phyloP scores from a whole-genome alignment of 1,284 basidiomycete genomes.

The Veloboletus limbatus region DNA sequence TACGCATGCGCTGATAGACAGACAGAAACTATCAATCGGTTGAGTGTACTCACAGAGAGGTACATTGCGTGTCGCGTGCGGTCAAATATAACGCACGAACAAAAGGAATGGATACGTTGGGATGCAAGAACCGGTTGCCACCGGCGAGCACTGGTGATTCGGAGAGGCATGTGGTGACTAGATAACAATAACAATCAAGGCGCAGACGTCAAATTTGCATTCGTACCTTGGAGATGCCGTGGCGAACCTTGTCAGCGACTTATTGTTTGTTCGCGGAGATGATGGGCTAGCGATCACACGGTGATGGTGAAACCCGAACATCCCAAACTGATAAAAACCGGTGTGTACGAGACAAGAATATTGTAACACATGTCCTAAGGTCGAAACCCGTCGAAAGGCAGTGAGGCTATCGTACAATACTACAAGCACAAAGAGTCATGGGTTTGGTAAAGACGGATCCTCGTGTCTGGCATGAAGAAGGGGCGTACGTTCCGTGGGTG shows the following conservation, averaged over 20 bases:
- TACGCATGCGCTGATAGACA: constrained; percentile 6
- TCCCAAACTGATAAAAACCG: constrained; percentile 20
- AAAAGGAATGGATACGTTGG: constrained; percentile 25
- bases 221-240: constrained; percentile 28
- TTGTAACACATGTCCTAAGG: constrained; percentile 13
- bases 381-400: constrained; percentile 3
- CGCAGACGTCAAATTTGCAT: constrained; percentile 20
- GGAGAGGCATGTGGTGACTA: constrained; percentile 7
- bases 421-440: constrained; percentile 22
- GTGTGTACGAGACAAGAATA: constrained; percentile 8
- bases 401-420: constrained; percentile 29
- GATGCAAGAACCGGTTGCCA: constrained; percentile 16
- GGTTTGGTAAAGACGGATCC: constrained; percentile 13
- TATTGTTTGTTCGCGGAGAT: constrained; percentile 26
- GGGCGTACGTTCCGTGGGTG: constrained; percentile 38
- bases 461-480: constrained; percentile 30
- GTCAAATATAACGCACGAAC: constrained; percentile 19
- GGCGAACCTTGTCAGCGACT: constrained; percentile 24
- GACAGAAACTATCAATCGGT: constrained; percentile 8
- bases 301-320: constrained; percentile 18
- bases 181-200: constrained; percentile 23
- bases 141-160: constrained; percentile 2
- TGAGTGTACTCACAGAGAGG: constrained; percentile 13
- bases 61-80: too few species aligned
- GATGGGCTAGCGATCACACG: constrained; percentile 12